A percentile compares a stretch with the other conserved stretches of the same genome.
Evolutionary conservation across 805 yeast genomes (phyloP).

Genomic region (Hanseniaspora guilliermondii): DNA sequence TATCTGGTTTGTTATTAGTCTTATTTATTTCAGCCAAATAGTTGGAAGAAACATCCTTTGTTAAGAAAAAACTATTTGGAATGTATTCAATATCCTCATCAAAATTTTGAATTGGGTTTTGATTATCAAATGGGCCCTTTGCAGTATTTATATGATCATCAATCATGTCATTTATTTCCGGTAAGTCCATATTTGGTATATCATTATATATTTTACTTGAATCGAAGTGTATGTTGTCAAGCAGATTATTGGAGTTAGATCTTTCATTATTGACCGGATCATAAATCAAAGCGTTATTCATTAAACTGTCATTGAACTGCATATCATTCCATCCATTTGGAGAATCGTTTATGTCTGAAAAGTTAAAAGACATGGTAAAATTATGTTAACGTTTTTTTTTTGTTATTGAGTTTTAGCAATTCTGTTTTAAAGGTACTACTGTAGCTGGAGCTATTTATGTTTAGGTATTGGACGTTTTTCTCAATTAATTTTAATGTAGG

Average conservation of each 20-base stretch:
- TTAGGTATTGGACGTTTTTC: too few relatives aligned
- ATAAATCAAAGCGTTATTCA: background rate
- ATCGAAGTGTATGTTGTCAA: background rate
- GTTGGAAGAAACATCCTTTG: background rate
- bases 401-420: background rate
- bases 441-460: background rate
- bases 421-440: too few relatives aligned
- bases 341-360: background rate
- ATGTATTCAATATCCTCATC: background rate
- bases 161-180: conserved; percentile 9
- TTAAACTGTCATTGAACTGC: background rate
- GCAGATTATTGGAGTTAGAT: background rate
- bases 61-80: background rate
- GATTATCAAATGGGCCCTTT: background rate
- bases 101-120: background rate
- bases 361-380: background rate
- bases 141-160: background rate
- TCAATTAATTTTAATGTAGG: too few relatives aligned
- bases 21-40: background rate
- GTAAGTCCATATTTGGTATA: background rate
- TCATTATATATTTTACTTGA: conserved; percentile 5
- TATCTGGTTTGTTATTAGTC: background rate
- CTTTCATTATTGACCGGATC: background rate
- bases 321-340: background rate
- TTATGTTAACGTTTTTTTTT: background rate